Percentiles rank a stretch among this genome's conserved stretches.
Evolutionary conservation across 768 basidiomycete genomes (phyloP).

Genomic region (Leucosporidium scottii): DNA sequence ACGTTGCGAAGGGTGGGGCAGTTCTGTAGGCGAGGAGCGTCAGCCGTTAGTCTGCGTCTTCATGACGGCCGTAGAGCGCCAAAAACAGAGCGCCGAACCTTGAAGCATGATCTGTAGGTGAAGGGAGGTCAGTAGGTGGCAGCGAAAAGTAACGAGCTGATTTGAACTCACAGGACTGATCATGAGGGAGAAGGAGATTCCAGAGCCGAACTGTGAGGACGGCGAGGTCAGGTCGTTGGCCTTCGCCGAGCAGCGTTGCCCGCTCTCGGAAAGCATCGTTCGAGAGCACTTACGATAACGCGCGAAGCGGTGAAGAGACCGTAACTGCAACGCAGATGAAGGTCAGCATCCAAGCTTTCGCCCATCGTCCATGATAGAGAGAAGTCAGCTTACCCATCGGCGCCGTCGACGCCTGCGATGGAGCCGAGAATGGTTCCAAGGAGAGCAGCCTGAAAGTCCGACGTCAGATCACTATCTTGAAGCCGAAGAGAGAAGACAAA

Average conservation of each 20-base stretch:
- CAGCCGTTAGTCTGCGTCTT: too few relatives aligned
- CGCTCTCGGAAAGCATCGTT: neutral
- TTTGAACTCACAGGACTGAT: neutral
- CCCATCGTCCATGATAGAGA: too few relatives aligned
- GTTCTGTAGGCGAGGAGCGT: neutral
- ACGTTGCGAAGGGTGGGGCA: neutral
- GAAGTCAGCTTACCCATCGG: neutral
- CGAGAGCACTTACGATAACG: neutral
- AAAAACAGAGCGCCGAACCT: too few relatives aligned
- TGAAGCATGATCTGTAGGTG: too few relatives aligned
- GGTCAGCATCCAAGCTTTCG: too few relatives aligned
- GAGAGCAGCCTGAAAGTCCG: neutral
- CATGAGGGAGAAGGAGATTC: constrained; percentile 1
- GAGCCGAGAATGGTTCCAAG: neutral
- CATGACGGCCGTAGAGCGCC: too few relatives aligned
- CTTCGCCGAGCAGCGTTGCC: neutral
- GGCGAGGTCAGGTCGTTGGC: neutral
- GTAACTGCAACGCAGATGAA: neutral
- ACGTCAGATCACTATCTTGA: neutral
- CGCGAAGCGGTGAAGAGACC: neutral
- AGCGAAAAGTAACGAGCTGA: too few relatives aligned
- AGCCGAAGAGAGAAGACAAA: neutral
- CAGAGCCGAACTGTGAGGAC: neutral
- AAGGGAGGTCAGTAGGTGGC: too few relatives aligned
- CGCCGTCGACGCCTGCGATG: neutral